A percentile compares a stretch with the other conserved stretches of the same genome.
Evolutionary conservation across 2,329 filamentous ascomycete species (phyloP).

Genomic region (Talaromyces sp.): DNA sequence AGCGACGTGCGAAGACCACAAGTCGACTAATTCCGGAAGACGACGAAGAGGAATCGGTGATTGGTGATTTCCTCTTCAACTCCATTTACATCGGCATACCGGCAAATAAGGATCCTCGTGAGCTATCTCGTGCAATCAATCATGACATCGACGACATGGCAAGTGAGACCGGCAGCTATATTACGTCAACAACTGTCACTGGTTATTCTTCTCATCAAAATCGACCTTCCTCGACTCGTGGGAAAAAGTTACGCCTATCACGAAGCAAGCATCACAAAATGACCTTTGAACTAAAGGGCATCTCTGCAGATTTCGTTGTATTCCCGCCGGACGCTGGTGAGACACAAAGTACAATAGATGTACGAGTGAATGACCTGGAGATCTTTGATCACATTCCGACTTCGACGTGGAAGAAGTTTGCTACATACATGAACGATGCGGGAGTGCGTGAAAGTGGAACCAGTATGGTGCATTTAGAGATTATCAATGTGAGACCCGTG

Average conservation of each 20-base stretch:
- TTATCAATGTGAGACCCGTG: constrained; percentile 83
- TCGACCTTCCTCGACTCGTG: constrained; percentile 36
- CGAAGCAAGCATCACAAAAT: constrained; percentile 93
- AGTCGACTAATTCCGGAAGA: constrained; percentile 54
- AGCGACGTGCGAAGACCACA: constrained; percentile 61
- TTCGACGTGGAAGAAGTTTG: constrained; percentile 98
- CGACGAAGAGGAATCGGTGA: constrained; percentile 71
- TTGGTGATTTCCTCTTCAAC: constrained; percentile 96
- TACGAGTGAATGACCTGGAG: constrained; percentile 78
- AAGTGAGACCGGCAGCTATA: constrained; percentile 86
- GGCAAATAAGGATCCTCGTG: constrained; percentile 76
- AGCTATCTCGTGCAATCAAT: constrained; percentile 81
- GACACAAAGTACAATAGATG: constrained; percentile 81
- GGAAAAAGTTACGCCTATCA: constrained; percentile 67
- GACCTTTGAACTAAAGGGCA: constrained; percentile 83
- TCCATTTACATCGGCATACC: constrained; percentile 97
- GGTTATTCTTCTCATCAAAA: constrained; percentile 27
- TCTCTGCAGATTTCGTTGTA: constrained; percentile 76
- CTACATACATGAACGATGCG: constrained; percentile 84
- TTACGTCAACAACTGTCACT: constrained; percentile 63
- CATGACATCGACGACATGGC: constrained; percentile 78
- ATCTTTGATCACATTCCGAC: constrained; percentile 92
- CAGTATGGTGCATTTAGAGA: constrained; percentile 85
- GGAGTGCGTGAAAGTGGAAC: constrained; percentile 81
- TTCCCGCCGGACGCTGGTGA: constrained; percentile 75